Percentiles rank a stretch among this genome's conserved stretches.
Evolutionary conservation across 257 asterid genomes (phyloP).

Genomic region (Lithospermum erythrorhizon): DNA sequence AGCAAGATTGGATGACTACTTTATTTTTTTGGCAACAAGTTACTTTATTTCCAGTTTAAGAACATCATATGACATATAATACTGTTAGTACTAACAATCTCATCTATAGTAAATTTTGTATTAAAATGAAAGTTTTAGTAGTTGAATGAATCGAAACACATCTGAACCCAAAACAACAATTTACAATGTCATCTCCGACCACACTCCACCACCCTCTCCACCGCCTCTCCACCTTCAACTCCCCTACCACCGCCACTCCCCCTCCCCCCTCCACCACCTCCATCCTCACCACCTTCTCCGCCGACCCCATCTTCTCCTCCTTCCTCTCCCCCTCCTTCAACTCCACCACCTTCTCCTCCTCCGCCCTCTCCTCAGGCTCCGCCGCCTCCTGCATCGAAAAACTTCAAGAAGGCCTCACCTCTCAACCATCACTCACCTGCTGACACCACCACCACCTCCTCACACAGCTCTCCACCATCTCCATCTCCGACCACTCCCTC

Average conservation of each 20-base stretch:
- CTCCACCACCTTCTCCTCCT: constrained; percentile 87
- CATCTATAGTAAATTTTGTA: too few relatives aligned
- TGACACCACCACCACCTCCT: constrained; percentile 77
- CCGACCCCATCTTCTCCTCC: constrained; percentile 78
- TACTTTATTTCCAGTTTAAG: too few relatives aligned
- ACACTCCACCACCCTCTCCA: constrained; percentile 13
- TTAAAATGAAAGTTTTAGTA: too few relatives aligned
- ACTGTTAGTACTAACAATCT: too few relatives aligned
- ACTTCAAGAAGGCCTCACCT: constrained; percentile 81
- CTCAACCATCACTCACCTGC: too few relatives aligned
- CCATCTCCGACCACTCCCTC: constrained; percentile 64
- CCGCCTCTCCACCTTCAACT: constrained; percentile 18
- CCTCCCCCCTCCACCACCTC: constrained; percentile 21
- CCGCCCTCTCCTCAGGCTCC: constrained; percentile 93
- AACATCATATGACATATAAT: too few relatives aligned
- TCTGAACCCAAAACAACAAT: too few relatives aligned
- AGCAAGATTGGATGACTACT: too few relatives aligned
- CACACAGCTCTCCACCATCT: constrained; percentile 72
- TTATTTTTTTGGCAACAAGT: too few relatives aligned
- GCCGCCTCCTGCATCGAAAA: constrained; percentile 91
- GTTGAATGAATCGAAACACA: too few relatives aligned
- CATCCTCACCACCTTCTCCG: constrained; percentile 49
- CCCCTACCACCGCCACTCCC: constrained; percentile 17
- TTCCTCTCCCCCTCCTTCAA: constrained; percentile 77
- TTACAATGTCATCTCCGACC: too few relatives aligned